Percentiles rank a stretch among this genome's conserved stretches.
Evolutionary conservation across 805 yeast genomes (phyloP).

Genomic region (Cyberlindnera maritima): DNA sequence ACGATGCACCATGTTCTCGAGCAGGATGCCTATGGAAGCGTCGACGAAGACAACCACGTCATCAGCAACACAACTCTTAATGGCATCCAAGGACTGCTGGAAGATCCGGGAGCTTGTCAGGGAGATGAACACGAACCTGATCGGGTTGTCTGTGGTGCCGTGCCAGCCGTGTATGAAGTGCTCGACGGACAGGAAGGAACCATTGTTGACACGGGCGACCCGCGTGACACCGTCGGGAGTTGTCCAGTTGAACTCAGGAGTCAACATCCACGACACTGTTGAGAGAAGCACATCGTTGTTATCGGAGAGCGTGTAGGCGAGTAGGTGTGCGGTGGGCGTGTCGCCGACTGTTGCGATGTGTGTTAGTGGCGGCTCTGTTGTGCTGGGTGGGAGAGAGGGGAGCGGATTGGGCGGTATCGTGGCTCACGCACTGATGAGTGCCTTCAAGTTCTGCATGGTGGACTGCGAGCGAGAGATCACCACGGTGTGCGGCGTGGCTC

Average conservation of each 20-base stretch:
- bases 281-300: not conserved
- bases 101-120: slow-evolving; percentile 12
- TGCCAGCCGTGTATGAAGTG: not conserved
- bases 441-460: slow-evolving; percentile 1
- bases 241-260: not conserved
- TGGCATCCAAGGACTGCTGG: not conserved
- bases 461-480: not conserved
- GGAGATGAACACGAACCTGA: slow-evolving; percentile 16
- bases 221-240: not conserved
- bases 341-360: slow-evolving; percentile 18
- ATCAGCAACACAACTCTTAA: not conserved
- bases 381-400: not conserved
- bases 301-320: not conserved
- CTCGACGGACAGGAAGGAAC: not conserved
- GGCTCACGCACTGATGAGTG: slow-evolving; percentile 9
- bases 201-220: not conserved
- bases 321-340: slow-evolving; percentile 13
- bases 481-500: too few relatives aligned
- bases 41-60: slow-evolving; percentile 17
- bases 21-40: slow-evolving; percentile 13
- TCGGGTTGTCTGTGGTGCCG: not conserved
- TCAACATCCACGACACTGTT: not conserved
- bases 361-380: not conserved
- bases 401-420: not conserved
- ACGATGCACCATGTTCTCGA: slow-evolving; percentile 8